Conservation (phyloP, 176 grass and related monocot genomes). For the Chrysopogon serrulatus region DNA sequence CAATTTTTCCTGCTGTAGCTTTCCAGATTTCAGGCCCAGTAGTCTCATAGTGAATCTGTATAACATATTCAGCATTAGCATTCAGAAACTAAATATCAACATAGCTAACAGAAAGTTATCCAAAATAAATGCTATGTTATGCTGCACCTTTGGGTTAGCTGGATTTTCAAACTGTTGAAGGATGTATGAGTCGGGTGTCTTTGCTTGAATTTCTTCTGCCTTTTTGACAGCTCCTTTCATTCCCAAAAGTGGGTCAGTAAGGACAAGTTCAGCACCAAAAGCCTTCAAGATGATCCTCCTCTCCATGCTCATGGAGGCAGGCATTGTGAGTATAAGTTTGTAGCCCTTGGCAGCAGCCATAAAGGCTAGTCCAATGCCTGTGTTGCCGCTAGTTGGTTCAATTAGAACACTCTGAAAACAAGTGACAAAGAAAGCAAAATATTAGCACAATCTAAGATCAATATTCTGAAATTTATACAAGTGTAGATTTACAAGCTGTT, state of each 20-base stretch:
- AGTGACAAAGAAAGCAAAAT: neutral
- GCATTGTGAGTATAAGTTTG: conserved; percentile 78
- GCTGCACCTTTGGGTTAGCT: conserved; percentile 77
- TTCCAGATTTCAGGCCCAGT: conserved; percentile 96
- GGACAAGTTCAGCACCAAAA: conserved; percentile 73
- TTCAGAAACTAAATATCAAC: neutral
- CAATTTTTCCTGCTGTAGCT: conserved; percentile 58
- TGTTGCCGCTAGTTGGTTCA: conserved; percentile 91
- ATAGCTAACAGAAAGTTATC: neutral
- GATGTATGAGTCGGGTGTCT: conserved; percentile 70
- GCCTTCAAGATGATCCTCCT: conserved; percentile 83
- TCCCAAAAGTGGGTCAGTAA: conserved; percentile 75
- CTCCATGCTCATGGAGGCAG: conserved; percentile 84
- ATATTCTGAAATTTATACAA: neutral
- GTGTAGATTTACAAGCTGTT: neutral
- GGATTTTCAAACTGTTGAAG: conserved; percentile 93
- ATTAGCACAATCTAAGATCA: neutral
- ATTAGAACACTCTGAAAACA: conserved; percentile 78
- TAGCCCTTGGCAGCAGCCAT: conserved; percentile 95
- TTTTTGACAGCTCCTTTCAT: conserved; percentile 79
- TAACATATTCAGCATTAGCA: conserved; percentile 20
- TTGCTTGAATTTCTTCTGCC: conserved; percentile 68
- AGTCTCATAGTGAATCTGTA: conserved; percentile 91
- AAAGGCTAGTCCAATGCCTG: conserved; percentile 90
- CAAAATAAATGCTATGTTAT: neutral